Percentiles rank a stretch among this genome's conserved stretches.
These are phyloP conservation scores for Jaenimonas drosophilae DNA, from an alignment of 208 protist species.

Conservation along the genomic window DNA sequence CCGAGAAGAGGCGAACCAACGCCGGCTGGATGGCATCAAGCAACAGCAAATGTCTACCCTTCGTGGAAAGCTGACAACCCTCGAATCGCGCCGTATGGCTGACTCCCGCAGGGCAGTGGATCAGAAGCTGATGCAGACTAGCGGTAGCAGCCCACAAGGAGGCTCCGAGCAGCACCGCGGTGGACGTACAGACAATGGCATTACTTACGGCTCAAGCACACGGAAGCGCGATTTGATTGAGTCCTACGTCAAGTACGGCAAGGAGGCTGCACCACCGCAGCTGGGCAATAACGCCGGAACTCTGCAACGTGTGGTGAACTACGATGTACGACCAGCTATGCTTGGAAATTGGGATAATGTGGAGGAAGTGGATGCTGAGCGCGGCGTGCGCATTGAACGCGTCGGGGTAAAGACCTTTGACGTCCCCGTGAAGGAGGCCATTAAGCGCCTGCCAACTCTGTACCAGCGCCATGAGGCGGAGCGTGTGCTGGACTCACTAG, in stretches of 20 bases:
- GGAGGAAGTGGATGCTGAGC: conserved; percentile 48
- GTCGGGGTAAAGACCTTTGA: conserved; percentile 32
- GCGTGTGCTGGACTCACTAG: conserved; percentile 64
- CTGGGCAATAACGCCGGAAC: background rate
- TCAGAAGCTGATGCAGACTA: conserved; percentile 7
- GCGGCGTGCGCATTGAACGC: conserved; percentile 30
- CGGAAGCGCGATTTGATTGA: conserved; percentile 25
- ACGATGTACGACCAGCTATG: conserved; percentile 80
- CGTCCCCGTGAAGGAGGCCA: conserved; percentile 57
- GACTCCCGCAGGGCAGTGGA: conserved; percentile 14
- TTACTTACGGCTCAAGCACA: conserved; percentile 3
- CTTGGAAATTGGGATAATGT: conserved; percentile 39
- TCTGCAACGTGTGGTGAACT: conserved; percentile 18
- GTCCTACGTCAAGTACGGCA: conserved; percentile 28
- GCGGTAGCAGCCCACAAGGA: conserved; percentile 1
- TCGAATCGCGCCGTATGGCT: conserved; percentile 38
- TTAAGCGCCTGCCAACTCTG: conserved; percentile 57
- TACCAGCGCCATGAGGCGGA: conserved; percentile 77
- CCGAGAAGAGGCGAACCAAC: conserved; percentile 41
- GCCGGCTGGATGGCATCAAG: conserved; percentile 52
- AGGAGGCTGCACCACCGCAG: conserved; percentile 5
- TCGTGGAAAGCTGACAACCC: conserved; percentile 23
- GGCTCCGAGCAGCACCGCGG: background rate
- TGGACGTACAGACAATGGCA: conserved; percentile 8
- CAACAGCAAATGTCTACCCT: conserved; percentile 30